Percentiles rank a stretch among this genome's conserved stretches.
phyloP scores from a whole-genome alignment of 768 basidiomycete genomes.

The Trametopsis cervina region DNA sequence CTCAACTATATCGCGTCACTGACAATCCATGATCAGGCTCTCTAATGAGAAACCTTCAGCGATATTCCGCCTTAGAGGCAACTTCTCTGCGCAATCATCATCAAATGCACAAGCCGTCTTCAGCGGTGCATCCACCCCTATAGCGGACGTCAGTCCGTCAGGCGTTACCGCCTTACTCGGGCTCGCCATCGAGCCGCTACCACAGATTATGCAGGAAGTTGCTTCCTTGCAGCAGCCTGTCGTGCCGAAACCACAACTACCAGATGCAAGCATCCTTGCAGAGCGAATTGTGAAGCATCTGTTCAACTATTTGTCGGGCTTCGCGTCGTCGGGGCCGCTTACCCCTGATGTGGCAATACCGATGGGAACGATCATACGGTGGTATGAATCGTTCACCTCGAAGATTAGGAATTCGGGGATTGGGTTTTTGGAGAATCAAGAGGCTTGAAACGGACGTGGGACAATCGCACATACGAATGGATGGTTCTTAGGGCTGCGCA shows the following conservation, averaged over 20 bases:
- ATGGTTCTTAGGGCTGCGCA: too few relatives aligned
- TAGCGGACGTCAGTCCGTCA: conserved; percentile 16
- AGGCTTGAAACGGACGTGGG: too few relatives aligned
- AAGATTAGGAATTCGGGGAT: conserved; percentile 10
- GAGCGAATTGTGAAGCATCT: conserved; percentile 69
- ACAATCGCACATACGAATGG: too few relatives aligned
- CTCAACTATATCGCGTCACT: too few relatives aligned
- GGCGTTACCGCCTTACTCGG: conserved; percentile 73
- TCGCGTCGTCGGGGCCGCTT: conserved; percentile 36
- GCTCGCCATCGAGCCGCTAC: conserved; percentile 71
- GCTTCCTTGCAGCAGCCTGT: conserved; percentile 33
- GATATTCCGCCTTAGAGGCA: conserved; percentile 75
- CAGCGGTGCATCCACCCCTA: conserved; percentile 19
- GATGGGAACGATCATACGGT: conserved; percentile 31
- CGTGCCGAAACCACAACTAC: conserved; percentile 7
- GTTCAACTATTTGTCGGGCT: conserved; percentile 70
- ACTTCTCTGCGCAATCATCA: conserved; percentile 35
- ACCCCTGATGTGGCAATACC: conserved; percentile 50
- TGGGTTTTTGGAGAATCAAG: conserved; percentile 14
- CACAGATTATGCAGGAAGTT: conserved; percentile 53
- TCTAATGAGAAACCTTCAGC: conserved; percentile 88
- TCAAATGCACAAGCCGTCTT: conserved; percentile 26
- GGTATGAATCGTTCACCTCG: conserved; percentile 11
- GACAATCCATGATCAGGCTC: conserved; percentile 40
- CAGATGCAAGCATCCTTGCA: conserved; percentile 50